Conservation (phyloP, 2,329 filamentous ascomycete species). For the Ceratocystis papillata region DNA sequence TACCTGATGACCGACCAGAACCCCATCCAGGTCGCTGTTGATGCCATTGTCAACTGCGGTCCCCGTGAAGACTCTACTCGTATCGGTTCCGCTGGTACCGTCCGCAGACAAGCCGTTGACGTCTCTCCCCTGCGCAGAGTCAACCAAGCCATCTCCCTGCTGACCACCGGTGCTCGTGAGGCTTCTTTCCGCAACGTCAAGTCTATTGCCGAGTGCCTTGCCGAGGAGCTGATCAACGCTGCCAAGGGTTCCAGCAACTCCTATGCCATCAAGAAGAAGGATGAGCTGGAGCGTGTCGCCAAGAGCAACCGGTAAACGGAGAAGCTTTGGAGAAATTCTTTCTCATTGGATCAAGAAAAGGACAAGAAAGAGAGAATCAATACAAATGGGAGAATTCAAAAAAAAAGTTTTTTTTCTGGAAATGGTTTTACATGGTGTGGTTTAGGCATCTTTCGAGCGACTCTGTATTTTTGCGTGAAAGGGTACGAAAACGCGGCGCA, state of each 20-base stretch:
- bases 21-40: constrained; percentile 98
- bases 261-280: constrained; percentile 99
- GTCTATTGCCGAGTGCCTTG: constrained; percentile 98
- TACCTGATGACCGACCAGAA: constrained; percentile 99
- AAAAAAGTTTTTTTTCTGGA: constrained; percentile 26
- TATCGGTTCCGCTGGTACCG: constrained; percentile 98
- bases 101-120: constrained; percentile 99
- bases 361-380: constrained; percentile 26
- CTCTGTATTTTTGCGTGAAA: constrained; percentile 40
- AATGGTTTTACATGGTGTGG: constrained; percentile 36
- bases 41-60: constrained; percentile 99
- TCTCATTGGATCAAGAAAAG: constrained; percentile 30
- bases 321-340: constrained; percentile 29
- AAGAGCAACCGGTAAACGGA: constrained; percentile 97
- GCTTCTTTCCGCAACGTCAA: constrained; percentile 99
- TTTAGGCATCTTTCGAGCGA: constrained; percentile 37
- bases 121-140: constrained; percentile 97
- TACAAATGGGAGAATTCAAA: constrained; percentile 25
- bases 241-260: constrained; percentile 99
- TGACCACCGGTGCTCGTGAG: constrained; percentile 98
- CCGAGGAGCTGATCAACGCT: constrained; percentile 99
- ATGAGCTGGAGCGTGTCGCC: constrained; percentile 99
- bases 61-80: constrained; percentile 99
- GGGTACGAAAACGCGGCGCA: constrained; percentile 38
- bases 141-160: constrained; percentile 98